These are phyloP conservation scores for Pseudogymnoascus sp. DNA, from an alignment of 2,329 filamentous ascomycete genomes.

Conservation along the genomic window DNA sequence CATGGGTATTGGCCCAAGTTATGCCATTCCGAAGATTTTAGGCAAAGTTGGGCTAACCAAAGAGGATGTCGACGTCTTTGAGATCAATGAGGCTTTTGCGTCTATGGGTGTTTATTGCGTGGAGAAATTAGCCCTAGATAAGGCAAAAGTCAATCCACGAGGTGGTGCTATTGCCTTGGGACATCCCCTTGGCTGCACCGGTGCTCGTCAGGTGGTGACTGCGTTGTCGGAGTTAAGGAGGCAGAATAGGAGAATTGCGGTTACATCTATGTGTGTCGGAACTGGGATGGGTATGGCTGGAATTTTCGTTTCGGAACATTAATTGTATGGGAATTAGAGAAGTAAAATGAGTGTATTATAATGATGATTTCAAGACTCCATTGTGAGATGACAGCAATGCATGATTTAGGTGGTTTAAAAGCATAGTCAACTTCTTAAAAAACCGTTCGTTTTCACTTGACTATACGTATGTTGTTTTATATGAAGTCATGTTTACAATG, in stretches of 20 bases:
- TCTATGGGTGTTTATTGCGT: constrained; percentile 91
- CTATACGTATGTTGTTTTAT: not conserved
- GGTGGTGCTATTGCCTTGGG: constrained; percentile 92
- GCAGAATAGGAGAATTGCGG: constrained; percentile 72
- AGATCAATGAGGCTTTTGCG: constrained; percentile 98
- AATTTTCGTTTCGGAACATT: constrained; percentile 84
- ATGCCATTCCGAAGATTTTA: constrained; percentile 84
- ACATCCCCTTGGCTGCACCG: constrained; percentile 88
- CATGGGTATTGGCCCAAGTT: constrained; percentile 91
- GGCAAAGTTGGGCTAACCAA: constrained; percentile 72
- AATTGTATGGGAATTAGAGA: not conserved
- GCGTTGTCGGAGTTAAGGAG: constrained; percentile 80
- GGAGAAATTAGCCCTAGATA: constrained; percentile 71
- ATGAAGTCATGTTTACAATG: not conserved
- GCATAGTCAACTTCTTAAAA: not conserved
- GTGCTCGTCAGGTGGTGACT: constrained; percentile 84
- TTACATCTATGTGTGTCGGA: constrained; percentile 92
- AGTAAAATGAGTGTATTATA: not conserved
- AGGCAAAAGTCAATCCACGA: constrained; percentile 90
- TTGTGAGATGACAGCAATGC: not conserved
- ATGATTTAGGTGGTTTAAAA: not conserved
- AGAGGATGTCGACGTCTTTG: constrained; percentile 88
- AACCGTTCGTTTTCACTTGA: not conserved
- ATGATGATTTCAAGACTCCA: not conserved
- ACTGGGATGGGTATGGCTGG: constrained; percentile 97